phyloP scores from a whole-genome alignment of 2,329 filamentous ascomycete species.

The Rhinocladiella mackenziei region DNA sequence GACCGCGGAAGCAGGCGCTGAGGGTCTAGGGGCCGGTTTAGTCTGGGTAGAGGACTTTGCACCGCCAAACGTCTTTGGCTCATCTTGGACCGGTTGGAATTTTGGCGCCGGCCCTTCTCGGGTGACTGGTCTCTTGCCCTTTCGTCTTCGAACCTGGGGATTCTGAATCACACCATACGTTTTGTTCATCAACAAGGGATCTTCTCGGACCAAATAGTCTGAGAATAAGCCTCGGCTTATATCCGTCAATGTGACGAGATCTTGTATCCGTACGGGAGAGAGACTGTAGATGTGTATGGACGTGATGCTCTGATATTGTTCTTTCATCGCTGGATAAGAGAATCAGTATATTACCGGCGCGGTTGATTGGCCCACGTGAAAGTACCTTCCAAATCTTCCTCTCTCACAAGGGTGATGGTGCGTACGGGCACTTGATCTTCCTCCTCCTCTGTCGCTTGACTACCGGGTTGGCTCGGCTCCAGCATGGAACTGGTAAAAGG shows the following conservation, averaged over 20 bases:
- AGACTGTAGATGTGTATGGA: conserved; percentile 88
- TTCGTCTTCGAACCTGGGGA: conserved; percentile 56
- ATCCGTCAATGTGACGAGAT: conserved; percentile 68
- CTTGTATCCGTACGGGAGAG: conserved; percentile 64
- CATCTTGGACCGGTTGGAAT: conserved; percentile 29
- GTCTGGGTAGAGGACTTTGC: not conserved
- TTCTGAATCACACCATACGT: conserved; percentile 74
- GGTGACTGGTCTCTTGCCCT: conserved; percentile 38
- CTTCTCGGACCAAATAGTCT: conserved; percentile 52
- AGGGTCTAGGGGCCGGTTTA: conserved; percentile 6
- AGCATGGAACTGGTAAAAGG: conserved; percentile 52
- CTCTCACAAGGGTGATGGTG: conserved; percentile 63
- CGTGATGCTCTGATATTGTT: conserved; percentile 65
- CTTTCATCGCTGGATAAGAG: conserved; percentile 65
- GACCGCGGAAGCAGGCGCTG: not conserved
- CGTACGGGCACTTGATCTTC: conserved; percentile 53
- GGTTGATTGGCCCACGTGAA: too few relatives aligned
- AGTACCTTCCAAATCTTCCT: conserved; percentile 69
- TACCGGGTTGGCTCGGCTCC: conserved; percentile 39
- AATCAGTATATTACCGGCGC: too few relatives aligned
- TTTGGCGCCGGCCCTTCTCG: conserved; percentile 29
- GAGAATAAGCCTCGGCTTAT: conserved; percentile 60
- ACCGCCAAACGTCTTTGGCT: conserved; percentile 11
- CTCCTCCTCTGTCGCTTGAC: conserved; percentile 55
- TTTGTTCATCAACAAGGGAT: conserved; percentile 56